phyloP scores from a whole-genome alignment of 805 yeast genomes.

The Candida sithepensis region DNA sequence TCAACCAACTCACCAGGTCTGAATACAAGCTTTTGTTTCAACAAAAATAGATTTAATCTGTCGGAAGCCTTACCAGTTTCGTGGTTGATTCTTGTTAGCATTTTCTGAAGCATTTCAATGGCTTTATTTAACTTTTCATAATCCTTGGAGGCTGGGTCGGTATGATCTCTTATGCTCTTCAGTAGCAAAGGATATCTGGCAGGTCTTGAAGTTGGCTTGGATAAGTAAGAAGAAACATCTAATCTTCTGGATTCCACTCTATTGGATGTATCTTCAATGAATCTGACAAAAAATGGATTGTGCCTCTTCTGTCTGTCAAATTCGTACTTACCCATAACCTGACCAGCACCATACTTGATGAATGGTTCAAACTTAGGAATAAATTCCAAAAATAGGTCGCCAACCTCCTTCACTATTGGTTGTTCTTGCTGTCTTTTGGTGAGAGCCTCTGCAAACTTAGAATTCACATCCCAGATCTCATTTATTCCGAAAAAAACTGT shows the following conservation, averaged over 20 bases:
- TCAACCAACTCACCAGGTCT: constrained; percentile 82
- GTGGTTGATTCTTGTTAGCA: constrained; percentile 72
- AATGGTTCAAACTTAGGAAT: constrained; percentile 90
- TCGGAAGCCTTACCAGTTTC: constrained; percentile 95
- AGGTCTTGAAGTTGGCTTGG: constrained; percentile 94
- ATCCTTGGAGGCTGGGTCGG: constrained; percentile 74
- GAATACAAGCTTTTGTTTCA: constrained; percentile 80
- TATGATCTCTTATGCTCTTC: constrained; percentile 77
- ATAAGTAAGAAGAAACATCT: constrained; percentile 87
- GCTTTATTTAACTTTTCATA: constrained; percentile 66
- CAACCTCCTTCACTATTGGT: constrained; percentile 80
- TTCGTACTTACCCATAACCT: constrained; percentile 92
- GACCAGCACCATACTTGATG: constrained; percentile 89
- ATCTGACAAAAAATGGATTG: constrained; percentile 87
- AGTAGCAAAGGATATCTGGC: constrained; percentile 89
- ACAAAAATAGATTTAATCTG: constrained; percentile 80
- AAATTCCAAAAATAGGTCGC: constrained; percentile 81
- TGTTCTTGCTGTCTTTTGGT: constrained; percentile 81
- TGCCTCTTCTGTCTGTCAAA: constrained; percentile 90
- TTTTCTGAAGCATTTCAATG: constrained; percentile 67
- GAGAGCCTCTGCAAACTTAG: constrained; percentile 83
- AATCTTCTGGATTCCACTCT: constrained; percentile 82
- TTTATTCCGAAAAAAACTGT: constrained; percentile 88
- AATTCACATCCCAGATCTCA: constrained; percentile 81
- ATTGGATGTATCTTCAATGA: constrained; percentile 86